Evolutionary conservation across 108 stramenopile species (phyloP).

Genomic region (Cyclotella distinguenda): DNA sequence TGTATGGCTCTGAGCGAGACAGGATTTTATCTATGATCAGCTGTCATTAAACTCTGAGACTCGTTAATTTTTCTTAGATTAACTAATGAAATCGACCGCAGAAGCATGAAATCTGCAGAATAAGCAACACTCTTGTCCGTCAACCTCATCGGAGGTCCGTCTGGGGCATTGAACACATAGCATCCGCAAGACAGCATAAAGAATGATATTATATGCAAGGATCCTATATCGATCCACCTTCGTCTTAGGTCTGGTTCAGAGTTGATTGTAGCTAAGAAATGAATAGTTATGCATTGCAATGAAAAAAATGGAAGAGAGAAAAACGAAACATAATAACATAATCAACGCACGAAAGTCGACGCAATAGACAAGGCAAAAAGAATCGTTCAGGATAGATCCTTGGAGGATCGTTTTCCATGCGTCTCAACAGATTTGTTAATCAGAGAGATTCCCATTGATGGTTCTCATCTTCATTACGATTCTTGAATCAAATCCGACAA

Average conservation of each 20-base stretch:
- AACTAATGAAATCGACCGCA: too few species aligned
- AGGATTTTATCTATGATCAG: too few species aligned
- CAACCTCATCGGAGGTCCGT: too few species aligned
- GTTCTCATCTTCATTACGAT: constrained; percentile 38
- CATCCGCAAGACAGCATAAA: background rate
- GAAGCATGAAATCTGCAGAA: too few species aligned
- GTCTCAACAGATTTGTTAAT: constrained; percentile 13
- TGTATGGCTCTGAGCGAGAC: too few species aligned
- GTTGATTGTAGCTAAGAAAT: too few species aligned
- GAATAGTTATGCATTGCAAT: too few species aligned
- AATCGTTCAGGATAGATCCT: constrained; percentile 35
- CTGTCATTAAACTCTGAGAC: too few species aligned
- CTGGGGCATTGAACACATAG: background rate
- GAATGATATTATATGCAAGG: background rate
- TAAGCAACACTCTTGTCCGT: too few species aligned
- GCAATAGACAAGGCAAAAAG: background rate
- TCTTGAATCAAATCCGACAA: too few species aligned
- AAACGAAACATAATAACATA: background rate
- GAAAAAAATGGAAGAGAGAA: background rate
- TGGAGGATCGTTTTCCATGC: constrained; percentile 18
- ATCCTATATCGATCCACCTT: background rate
- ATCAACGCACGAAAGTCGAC: background rate
- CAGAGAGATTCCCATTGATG: constrained; percentile 47
- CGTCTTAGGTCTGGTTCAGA: too few species aligned
- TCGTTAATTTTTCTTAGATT: too few species aligned